These are phyloP conservation scores for Pythium grandisporangium DNA, from an alignment of 352 stramenopile genomes.

Conservation along the genomic window DNA sequence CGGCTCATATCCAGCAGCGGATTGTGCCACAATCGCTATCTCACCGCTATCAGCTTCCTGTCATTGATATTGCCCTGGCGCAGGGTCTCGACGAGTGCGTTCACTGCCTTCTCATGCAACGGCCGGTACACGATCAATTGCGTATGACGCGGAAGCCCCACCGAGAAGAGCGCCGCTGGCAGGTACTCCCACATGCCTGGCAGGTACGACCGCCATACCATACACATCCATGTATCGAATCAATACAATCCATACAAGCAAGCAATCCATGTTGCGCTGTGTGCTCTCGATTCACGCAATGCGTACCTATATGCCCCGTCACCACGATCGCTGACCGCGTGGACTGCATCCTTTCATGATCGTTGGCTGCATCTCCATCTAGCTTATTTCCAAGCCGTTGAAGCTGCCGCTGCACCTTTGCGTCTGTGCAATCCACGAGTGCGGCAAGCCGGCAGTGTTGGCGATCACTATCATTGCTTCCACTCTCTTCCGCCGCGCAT, in stretches of 20 bases:
- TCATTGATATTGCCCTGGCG: slow-evolving; percentile 16
- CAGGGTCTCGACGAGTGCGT: slow-evolving; percentile 26
- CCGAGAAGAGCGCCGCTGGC: slow-evolving; percentile 20
- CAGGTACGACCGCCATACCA: background rate
- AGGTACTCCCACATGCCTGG: slow-evolving; percentile 47
- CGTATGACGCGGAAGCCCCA: slow-evolving; percentile 14
- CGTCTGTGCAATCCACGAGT: slow-evolving; percentile 8
- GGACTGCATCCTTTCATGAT: background rate
- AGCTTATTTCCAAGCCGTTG: background rate
- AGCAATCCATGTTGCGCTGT: too few species aligned
- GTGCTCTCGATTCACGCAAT: background rate
- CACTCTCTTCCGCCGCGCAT: slow-evolving; percentile 7
- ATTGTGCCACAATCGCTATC: background rate
- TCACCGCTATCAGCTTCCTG: slow-evolving; percentile 31
- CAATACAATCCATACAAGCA: too few species aligned
- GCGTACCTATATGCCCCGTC: slow-evolving; percentile 33
- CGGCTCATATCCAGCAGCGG: background rate
- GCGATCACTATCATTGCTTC: too few species aligned
- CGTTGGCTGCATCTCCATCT: background rate
- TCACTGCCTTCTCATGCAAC: slow-evolving; percentile 27
- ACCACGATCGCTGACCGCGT: slow-evolving; percentile 23
- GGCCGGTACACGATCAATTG: slow-evolving; percentile 59
- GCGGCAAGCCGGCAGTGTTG: slow-evolving; percentile 7
- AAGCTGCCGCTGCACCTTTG: background rate
- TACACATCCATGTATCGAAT: background rate